phyloP scores from a whole-genome alignment of 2,329 filamentous ascomycete species.

The Alternaria gaisen region DNA sequence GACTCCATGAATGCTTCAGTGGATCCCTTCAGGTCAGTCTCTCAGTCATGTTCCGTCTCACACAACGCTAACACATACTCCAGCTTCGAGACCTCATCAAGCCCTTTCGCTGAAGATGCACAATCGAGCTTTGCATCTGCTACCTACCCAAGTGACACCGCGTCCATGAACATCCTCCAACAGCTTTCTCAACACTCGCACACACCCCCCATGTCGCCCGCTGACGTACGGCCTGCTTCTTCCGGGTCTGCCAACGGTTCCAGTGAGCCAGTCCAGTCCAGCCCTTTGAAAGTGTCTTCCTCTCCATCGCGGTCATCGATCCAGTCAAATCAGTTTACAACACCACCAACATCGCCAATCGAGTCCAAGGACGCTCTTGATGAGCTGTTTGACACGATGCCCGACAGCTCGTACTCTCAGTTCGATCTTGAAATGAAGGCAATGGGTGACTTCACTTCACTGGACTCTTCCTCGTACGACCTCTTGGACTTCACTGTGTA shows the following conservation, averaged over 20 bases:
- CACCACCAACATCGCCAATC: constrained; percentile 49
- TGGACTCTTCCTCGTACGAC: constrained; percentile 43
- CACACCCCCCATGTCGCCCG: constrained; percentile 51
- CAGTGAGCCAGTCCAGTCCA: constrained; percentile 31
- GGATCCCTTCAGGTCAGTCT: constrained; percentile 43
- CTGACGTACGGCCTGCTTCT: constrained; percentile 39
- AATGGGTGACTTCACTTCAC: constrained; percentile 45
- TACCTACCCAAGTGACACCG: constrained; percentile 40
- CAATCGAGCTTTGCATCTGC: constrained; percentile 41
- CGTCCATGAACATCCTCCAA: constrained; percentile 47
- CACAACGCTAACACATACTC: constrained; percentile 23
- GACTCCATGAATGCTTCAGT: constrained; percentile 37
- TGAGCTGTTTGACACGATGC: constrained; percentile 44
- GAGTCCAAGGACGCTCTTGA: constrained; percentile 46
- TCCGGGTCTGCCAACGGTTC: constrained; percentile 32
- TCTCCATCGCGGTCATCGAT: constrained; percentile 47
- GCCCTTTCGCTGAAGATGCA: constrained; percentile 38
- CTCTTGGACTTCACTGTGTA: constrained; percentile 48
- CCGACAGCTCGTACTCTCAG: constrained; percentile 46
- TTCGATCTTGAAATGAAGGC: constrained; percentile 53
- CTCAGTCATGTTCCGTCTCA: background rate
- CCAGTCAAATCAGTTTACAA: constrained; percentile 49
- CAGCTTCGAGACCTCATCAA: constrained; percentile 45
- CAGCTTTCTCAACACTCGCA: constrained; percentile 47
- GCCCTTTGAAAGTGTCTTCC: constrained; percentile 39